Percentiles rank a stretch among this genome's conserved stretches.
Evolutionary conservation across 441 rosid genomes (phyloP).

Genomic region (Syzygium malaccense): DNA sequence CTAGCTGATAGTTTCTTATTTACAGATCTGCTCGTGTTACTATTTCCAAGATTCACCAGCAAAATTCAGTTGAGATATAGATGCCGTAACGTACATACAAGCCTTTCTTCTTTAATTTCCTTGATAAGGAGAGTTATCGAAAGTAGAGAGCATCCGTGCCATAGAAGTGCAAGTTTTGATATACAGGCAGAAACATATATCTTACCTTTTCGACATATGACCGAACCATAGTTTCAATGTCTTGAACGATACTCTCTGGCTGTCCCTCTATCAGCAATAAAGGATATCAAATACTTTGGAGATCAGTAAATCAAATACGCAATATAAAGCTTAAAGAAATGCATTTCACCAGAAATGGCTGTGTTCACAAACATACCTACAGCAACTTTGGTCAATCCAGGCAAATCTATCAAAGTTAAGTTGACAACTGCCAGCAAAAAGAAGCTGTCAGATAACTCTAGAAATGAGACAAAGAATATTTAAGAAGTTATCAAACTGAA

Average conservation of each 20-base stretch:
- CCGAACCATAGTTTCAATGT: slow-evolving; percentile 10
- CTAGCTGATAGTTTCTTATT: not conserved
- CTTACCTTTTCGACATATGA: slow-evolving; percentile 6
- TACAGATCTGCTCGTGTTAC: not conserved
- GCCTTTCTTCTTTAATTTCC: not conserved
- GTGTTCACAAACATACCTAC: not conserved
- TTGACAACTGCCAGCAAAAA: slow-evolving; percentile 5
- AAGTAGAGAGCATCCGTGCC: not conserved
- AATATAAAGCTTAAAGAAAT: not conserved
- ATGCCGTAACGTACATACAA: not conserved
- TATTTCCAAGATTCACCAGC: not conserved
- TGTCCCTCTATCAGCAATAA: slow-evolving; percentile 6
- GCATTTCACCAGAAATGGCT: not conserved
- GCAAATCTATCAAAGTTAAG: slow-evolving; percentile 11
- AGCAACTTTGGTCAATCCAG: slow-evolving; percentile 9
- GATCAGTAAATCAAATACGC: not conserved
- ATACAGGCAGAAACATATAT: not conserved
- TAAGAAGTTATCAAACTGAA: not conserved
- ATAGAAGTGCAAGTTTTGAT: not conserved
- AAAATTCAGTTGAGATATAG: not conserved
- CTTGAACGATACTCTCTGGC: slow-evolving; percentile 1
- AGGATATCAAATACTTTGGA: not conserved
- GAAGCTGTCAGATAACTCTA: not conserved
- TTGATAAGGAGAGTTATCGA: not conserved
- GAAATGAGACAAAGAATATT: not conserved